Evolutionary conservation across 2,329 filamentous ascomycete genomes (phyloP).

Genomic region (Pleoardoris graminearum): DNA sequence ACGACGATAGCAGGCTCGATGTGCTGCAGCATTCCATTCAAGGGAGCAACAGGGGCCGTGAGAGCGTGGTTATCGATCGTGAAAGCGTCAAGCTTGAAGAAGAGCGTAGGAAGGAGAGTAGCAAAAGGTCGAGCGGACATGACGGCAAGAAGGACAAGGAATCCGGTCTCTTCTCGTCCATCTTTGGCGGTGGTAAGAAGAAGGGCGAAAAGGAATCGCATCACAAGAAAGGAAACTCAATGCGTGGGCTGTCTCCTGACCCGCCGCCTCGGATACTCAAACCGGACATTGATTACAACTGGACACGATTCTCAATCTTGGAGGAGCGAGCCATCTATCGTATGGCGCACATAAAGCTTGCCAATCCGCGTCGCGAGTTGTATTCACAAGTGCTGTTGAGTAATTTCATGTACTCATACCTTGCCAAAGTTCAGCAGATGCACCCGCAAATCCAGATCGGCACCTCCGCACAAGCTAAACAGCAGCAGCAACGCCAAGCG

Average conservation of each 20-base stretch:
- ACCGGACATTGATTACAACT: conserved; percentile 92
- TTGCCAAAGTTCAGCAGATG: conserved; percentile 98
- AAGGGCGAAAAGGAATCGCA: conserved; percentile 75
- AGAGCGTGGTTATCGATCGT: conserved; percentile 82
- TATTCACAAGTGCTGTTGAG: conserved; percentile 94
- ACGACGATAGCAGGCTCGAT: conserved; percentile 83
- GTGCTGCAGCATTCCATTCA: conserved; percentile 88
- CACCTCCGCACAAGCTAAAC: conserved; percentile 74
- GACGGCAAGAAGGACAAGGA: conserved; percentile 88
- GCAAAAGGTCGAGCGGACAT: conserved; percentile 66
- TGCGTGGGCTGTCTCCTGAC: conserved; percentile 79
- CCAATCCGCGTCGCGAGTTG: conserved; percentile 89
- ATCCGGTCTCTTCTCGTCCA: conserved; percentile 80
- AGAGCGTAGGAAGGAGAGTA: conserved; percentile 79
- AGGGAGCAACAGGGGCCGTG: conserved; percentile 63
- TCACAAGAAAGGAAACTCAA: conserved; percentile 72
- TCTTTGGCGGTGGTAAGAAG: conserved; percentile 90
- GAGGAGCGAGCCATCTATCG: conserved; percentile 97
- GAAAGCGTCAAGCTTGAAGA: conserved; percentile 75
- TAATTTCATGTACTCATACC: conserved; percentile 99
- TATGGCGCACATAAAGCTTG: conserved; percentile 98
- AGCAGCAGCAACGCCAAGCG: conserved; percentile 51
- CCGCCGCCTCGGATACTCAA: conserved; percentile 69
- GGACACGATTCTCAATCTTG: conserved; percentile 91
- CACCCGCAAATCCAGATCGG: conserved; percentile 93